Evolutionary conservation across 768 basidiomycete genomes (phyloP), one percentile per base, ranked within the genome.

Genomic region (Hericium alpestre): DNA sequence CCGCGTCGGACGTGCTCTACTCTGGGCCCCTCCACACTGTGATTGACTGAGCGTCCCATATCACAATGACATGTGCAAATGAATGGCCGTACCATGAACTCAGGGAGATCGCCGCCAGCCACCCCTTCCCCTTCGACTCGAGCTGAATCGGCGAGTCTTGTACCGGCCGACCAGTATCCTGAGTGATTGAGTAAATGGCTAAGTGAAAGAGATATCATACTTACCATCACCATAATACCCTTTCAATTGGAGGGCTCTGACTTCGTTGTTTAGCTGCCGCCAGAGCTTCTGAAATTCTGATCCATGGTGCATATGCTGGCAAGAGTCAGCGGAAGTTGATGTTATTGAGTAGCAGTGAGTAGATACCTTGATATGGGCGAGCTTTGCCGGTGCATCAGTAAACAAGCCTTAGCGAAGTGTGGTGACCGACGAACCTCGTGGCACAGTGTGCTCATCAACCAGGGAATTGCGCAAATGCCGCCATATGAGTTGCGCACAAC

Each of bases 111-210:
- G 2, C 76, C 80, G 22, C 68, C 66, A 39, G 76, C 76, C 41
- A 79, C 69, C 1, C 79, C 81, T 56, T 79, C 71, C 2, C 80
- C 79, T 0, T 71, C 69, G 22, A 87, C 67, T 41, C 68, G 71
- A 2, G 76, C 74, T 0, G 87, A 86, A 68, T 92, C 88, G 1
- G 73, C 73, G 12, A 92, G 74, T 50, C 87, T 79, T 15, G 71
- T 80, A 1, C 90, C 90, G 46, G 84, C 81, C 15, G 89, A 91
- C 87, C 88, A 92, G 64, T 84, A 88, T 9, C 89, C 88, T 91
- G 60, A 38, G 7, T 58, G 52, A 55, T 51, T 23, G 13, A 37
- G 20, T 9, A 51, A 3, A 48, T 11, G 2, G 23, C 38, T 50
- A 18, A 37, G 40, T 4, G 41, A 47, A 20, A n/a, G 50, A 54